A percentile compares a stretch with the other conserved stretches of the same genome.
These are phyloP conservation scores for Pseudogymnoascus sp. DNA, from an alignment of 2,329 filamentous ascomycete genomes.

Conservation along the genomic window DNA sequence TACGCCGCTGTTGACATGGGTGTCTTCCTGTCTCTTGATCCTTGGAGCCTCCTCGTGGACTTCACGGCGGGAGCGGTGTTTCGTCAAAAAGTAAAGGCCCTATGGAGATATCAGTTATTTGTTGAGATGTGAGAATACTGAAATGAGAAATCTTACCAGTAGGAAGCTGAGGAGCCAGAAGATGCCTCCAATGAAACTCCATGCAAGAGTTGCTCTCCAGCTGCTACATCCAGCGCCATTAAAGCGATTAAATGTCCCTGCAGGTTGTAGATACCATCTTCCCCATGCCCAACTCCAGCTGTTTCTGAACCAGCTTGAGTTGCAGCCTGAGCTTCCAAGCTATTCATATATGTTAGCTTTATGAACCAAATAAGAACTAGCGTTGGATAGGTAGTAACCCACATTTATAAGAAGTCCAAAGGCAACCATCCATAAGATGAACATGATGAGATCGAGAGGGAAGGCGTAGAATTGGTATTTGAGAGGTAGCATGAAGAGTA, in stretches of 20 bases:
- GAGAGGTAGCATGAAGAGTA: constrained; percentile 12
- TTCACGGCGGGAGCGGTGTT: background rate
- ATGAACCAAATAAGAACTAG: background rate
- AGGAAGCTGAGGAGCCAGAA: constrained; percentile 14
- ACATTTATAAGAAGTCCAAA: constrained; percentile 13
- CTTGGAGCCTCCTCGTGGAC: constrained; percentile 5
- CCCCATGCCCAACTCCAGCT: constrained; percentile 14
- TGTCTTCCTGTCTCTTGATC: background rate
- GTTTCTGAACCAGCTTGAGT: constrained; percentile 9
- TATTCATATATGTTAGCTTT: constrained; percentile 6
- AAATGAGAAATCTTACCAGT: constrained; percentile 7
- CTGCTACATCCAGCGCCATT: background rate
- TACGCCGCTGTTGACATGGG: background rate
- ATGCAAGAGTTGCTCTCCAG: constrained; percentile 12
- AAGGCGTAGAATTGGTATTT: constrained; percentile 14
- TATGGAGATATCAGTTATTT: background rate
- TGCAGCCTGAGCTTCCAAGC: constrained; percentile 10
- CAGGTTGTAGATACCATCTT: background rate
- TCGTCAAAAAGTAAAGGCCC: background rate
- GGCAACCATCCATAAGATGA: constrained; percentile 13
- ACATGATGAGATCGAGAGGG: constrained; percentile 9
- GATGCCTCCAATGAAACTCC: constrained; percentile 5
- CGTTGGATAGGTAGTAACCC: background rate
- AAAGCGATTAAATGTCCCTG: background rate
- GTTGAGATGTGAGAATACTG: background rate